Evolutionary conservation across 1,284 basidiomycete species (phyloP), one percentile per base, ranked within the genome.

Genomic region (Marasmius fiardii): DNA sequence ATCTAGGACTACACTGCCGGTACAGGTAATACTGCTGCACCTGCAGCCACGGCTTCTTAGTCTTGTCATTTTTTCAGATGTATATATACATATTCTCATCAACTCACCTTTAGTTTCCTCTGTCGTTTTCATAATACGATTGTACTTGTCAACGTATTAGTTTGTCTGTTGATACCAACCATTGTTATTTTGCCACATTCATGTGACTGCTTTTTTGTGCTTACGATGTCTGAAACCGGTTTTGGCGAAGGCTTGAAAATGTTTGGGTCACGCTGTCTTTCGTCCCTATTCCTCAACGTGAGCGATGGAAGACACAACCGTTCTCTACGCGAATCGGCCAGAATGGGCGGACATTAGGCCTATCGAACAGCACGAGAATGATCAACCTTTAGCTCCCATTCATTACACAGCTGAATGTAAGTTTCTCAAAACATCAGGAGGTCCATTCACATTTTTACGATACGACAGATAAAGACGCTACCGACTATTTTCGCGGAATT

Each of bases 401-500:
- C 86, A 93, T 69, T 97, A 97, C 67, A 84, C 83, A 4, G 76
- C 79, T 48, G 86, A 93, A 76, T 97, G 94, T 95, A 61, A 69
- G 92, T 80, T 55, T 57, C 33, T 20, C 43, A 24, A 24, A 24
- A 39, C 35, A 41, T 55, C 33, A 37, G 43, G 50, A 4, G 58
- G 24, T 55, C 18, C 20, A 33, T 37, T 53, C 45, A 28, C 23
- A 51, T 50, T 26, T 33, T 14, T 28, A 8, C 21, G 21, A 3
- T 21, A n/a, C 6, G 23, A 21, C 63, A 96, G 95, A 98, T 74
- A 90, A 87, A 60, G 93, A 95, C 73, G 93, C 91, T 1, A 95
- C 94, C 61, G 83, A 92, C 65, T 93, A 95, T 70, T 95, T 98
- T 68, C 85, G 95, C 56, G 93, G 86, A 0, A 78, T 97, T 56